phyloP scores from a whole-genome alignment of 78 protist genomes.

The Salpingoeca rosetta region DNA sequence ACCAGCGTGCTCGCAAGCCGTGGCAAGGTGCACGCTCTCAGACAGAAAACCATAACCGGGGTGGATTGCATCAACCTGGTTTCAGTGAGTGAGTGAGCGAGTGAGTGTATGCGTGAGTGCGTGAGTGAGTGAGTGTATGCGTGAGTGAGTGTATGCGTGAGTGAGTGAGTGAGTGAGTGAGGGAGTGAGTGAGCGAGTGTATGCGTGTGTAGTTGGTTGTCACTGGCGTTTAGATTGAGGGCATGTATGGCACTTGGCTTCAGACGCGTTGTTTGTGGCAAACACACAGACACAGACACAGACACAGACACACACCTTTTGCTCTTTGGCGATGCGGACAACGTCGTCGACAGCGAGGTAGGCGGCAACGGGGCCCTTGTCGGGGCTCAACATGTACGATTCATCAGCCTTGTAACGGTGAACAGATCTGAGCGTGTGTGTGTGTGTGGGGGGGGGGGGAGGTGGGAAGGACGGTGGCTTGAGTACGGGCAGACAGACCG shows the following conservation, averaged over 20 bases:
- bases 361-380: slow-evolving; percentile 37
- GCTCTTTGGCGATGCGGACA: slow-evolving; percentile 30
- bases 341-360: slow-evolving; percentile 53
- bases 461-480: not conserved
- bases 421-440: not conserved
- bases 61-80: slow-evolving; percentile 63
- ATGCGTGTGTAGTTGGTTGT: too few relatives aligned
- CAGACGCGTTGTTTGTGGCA: too few relatives aligned
- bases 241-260: too few relatives aligned
- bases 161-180: too few relatives aligned
- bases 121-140: too few relatives aligned
- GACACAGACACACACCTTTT: too few relatives aligned
- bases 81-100: not conserved
- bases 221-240: too few relatives aligned
- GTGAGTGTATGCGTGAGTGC: too few relatives aligned
- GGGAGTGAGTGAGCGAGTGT: too few relatives aligned
- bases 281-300: too few relatives aligned
- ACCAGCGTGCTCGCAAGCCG: slow-evolving; percentile 42
- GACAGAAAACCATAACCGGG: slow-evolving; percentile 94
- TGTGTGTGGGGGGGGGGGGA: not conserved
- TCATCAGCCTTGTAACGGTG: slow-evolving; percentile 41
- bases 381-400: slow-evolving; percentile 33
- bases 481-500: not conserved
- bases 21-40: slow-evolving; percentile 75
- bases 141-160: too few relatives aligned